phyloP scores from a whole-genome alignment of 176 grass and related monocot genomes.

The Coix lacrymajobi region DNA sequence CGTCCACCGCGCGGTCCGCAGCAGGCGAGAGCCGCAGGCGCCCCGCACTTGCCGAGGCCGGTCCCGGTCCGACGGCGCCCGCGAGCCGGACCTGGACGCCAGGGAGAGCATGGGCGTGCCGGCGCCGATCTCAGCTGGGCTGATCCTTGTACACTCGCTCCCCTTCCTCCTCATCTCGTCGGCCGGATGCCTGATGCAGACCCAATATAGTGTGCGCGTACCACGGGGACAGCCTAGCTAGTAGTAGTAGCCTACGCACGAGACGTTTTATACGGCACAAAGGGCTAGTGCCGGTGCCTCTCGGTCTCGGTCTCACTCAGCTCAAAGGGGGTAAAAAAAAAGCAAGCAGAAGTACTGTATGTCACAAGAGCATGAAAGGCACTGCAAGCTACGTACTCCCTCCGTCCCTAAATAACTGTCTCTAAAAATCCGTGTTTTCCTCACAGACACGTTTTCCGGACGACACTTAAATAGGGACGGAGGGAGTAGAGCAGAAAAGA shows the following conservation, averaged over 20 bases:
- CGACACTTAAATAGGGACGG: too few relatives aligned
- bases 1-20: slow-evolving; percentile 49
- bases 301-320: neutral
- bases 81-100: slow-evolving; percentile 20
- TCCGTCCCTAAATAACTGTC: too few relatives aligned
- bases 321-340: slow-evolving; percentile 29
- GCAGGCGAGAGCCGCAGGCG: slow-evolving; percentile 43
- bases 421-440: too few relatives aligned
- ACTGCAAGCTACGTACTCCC: neutral
- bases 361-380: slow-evolving; percentile 62
- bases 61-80: slow-evolving; percentile 4
- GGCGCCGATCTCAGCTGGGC: slow-evolving; percentile 41
- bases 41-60: neutral
- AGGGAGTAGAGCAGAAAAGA: slow-evolving; percentile 28
- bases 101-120: slow-evolving; percentile 32
- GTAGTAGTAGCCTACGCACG: neutral
- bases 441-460: too few relatives aligned
- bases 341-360: slow-evolving; percentile 16
- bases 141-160: slow-evolving; percentile 46
- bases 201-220: slow-evolving; percentile 19
- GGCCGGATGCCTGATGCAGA: neutral
- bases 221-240: neutral
- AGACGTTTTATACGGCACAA: slow-evolving; percentile 47
- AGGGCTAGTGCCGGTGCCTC: neutral
- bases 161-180: slow-evolving; percentile 53